Base-by-base conservation (phyloP, 345 rosid species). In the Salix suchowensis region DNA sequence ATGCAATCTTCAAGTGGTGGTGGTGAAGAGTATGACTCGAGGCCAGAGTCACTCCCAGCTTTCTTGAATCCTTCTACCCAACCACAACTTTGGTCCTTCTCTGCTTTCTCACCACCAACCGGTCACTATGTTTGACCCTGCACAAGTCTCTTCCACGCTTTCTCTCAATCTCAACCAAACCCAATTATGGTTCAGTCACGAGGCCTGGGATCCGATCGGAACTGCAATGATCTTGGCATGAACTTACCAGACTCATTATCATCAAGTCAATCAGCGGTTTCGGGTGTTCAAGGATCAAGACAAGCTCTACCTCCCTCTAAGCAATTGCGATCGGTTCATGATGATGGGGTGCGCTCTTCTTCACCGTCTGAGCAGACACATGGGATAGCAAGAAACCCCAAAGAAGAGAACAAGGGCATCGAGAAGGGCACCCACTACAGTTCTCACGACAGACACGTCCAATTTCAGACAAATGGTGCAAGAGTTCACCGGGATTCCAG, bases 391-490 rank as follows among this genome's bases (percentile, higher is more conserved):
- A 79, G 87, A 78, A 94, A 92, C 84, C 90, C 97, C 21, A 92
- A 92, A 88, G 85, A 94, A 94, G 84, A 78, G 98, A 73, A 86
- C 97, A 0, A 87, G 97, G 82, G 94, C 97, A 9, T 92, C 98
- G 12, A 87, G 98, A 72, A 81, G 96, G 36, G 98, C 98, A 7
- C 96, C 96, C 1, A 94, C 98, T 61, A 91, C 98, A 0, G 91
- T 94, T 78, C 91, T 94, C 52, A 90, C 93, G 58, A 94, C 98
- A 28, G 96, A 94, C 88, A 88, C 98, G 7, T 85, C 91, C 6
- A 94, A 94, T 82, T 94, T 94, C 79, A 78, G 98, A 79, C 89
- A 94, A 73, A 94, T 94, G 94, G 98, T 94, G 77, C 98, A 94
- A 79, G 98, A 94, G 71, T 94, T 94, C 81, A 94, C 98, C 0